Base-by-base conservation (phyloP, 2,329 filamentous ascomycete genomes). In the Fonsecaea monophora region DNA sequence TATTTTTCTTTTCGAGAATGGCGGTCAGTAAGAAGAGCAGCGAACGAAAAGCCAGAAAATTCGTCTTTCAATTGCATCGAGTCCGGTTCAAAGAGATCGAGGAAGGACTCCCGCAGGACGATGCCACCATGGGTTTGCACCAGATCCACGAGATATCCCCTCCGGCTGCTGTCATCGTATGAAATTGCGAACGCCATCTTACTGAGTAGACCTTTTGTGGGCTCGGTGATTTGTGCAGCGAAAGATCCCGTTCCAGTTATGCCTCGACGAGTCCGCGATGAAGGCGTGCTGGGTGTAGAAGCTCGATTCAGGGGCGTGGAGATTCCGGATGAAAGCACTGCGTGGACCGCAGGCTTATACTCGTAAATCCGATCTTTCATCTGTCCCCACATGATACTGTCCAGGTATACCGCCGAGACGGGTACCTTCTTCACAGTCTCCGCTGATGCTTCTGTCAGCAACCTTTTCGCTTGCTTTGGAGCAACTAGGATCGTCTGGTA, bases 111-210 rank as follows among this genome's bases (percentile, higher is more conserved):
- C 1, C 87, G 79, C 0, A 98, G 78, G 9, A 97, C 81, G 0
- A 79, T 81, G 0, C 93, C 94, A 2, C 93, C 94, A 58, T 92
- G 88, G 5, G 86, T 83, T 1, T 82, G 78, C 62, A 98, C 93
- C 57, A 87, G 81, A 1, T 82, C 82, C 38, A 86, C 86, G 2
- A 95, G 77, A 56, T 81, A 74, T 70, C 86, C 74, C 76, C 87
- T 86, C 18, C 87, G 84, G 8, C 80, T 80, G 15, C 83, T 84
- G 60, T 87, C 83, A 1, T 85, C 83, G 68, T 92, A 92, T 0
- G 92, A 94, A 10, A 97, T 85, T 0, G 93, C 93, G 78, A 98
- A 97, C 0, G 87, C 88, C 93, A 97, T 97, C 50, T 89, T 88
- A 0, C 85, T 80, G 73, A 98, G 97, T 0, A 96, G 69, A 2